Evolutionary conservation across 345 rosid genomes (phyloP), one percentile per base, ranked within the genome.

Genomic region (Syzygium grande): DNA sequence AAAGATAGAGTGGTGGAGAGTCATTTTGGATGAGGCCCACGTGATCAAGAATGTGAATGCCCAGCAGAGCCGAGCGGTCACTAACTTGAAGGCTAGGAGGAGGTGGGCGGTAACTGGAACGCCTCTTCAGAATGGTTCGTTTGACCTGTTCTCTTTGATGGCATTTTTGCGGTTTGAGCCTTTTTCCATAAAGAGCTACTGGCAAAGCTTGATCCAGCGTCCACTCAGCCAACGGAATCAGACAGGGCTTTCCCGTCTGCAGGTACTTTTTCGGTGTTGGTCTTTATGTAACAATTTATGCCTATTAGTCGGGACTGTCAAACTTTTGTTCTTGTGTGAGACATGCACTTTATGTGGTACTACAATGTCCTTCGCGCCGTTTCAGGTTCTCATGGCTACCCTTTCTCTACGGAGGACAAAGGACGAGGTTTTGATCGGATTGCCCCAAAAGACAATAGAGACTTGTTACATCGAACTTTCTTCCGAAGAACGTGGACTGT

Each of bases 71-170:
- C 86, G 56, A 97, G 98, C 89, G 86, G 98, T 95, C 85, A 83
- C 92, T 54, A 91, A 89, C 59, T 86, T 97, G 90, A 95, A 91
- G 52, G 97, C 96, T 86, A 90, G 86, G 84, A 41, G 94, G 87
- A 94, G 95, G 88, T 97, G 99, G 99, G 96, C 88, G 68, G 98
- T 97, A 84, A 97, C 98, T 46, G 98, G 98, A 90, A 96, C 97
- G 46, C 99, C 98, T 41, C 95, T 97, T 58, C 99, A 97, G 90
- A 95, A 97, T 89, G 96, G 96, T 52, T 94, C 97, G 3, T 79
- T 87, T 49, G 98, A 96, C 90, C 89, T 97, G 92, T 94, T 92
- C 91, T 94, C 98, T 73, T 85, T 96, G 92, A 96, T 95, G 98
- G 95, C 92, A 3, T 97, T 97, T 90, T 88, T 97, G 89, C 93